Evolutionary conservation across 768 basidiomycete genomes (phyloP), one percentile per base, ranked within the genome.

Genomic region (Suillus spraguei): DNA sequence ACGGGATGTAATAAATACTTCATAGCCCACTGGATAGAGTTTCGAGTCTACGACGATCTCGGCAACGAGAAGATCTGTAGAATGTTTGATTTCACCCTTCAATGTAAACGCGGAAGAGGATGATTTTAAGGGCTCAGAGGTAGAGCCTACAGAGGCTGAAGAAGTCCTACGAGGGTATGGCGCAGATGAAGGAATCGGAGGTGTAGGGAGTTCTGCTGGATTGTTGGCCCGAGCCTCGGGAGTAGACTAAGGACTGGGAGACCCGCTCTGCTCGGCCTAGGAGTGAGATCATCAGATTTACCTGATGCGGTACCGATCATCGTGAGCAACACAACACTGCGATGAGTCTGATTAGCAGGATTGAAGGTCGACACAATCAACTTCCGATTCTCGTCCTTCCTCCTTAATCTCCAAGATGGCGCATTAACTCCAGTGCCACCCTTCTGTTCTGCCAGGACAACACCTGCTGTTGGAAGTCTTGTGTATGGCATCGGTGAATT

Each of bases 31-130:
- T 0, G 89, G 85, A 76, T 91, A 95, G 63, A 92, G 78, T 72
- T 89, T 90, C 61, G 91, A 87, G 76, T 95, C 93, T 33, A 94
- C 82, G 33, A 94, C 84, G 36, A 95, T 71, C 75, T 97, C 95
- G 2, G 85, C 85, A 20, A 95, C 85, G 22, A 94, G 76, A 53
- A 94, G 75, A 72, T 97, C 93, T 59, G 83, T 82, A n/a, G 81
- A 77, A 50, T 82, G 80, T 61, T 80, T 82, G 63, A 88, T 81
- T 68, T 88, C 87, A 46, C 86, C 87, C 56, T 85, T 87, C 53
- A 81, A 62, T 4, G 84, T 88, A 68, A 91, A 89, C 36, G 83
- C 85, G 10, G 87, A 85, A 5, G 85, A 80, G 11, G 83, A 73
- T 2, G 73, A 55, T 36, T 73, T 76, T 41, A 72, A 39, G 10